These are phyloP conservation scores for Pyrus communis DNA, from an alignment of 306 rosid species.

Conservation along the genomic window DNA sequence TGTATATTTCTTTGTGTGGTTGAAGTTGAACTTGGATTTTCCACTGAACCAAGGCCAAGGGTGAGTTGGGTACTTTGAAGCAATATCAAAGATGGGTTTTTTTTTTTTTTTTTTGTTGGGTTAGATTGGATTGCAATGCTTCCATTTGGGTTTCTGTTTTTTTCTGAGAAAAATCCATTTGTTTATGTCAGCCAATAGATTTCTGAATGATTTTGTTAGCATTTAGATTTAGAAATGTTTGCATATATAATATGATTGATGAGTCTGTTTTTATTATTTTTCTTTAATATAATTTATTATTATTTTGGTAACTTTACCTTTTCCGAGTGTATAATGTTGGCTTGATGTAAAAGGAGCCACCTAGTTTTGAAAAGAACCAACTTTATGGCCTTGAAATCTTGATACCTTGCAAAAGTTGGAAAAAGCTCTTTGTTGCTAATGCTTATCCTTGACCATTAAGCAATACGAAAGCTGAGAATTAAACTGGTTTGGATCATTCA, in stretches of 20 bases:
- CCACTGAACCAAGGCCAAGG: neutral
- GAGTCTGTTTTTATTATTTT: neutral
- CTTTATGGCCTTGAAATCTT: neutral
- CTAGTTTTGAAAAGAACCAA: neutral
- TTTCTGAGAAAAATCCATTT: neutral
- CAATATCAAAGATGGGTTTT: neutral
- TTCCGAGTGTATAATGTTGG: neutral
- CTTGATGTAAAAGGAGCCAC: neutral
- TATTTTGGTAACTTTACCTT: neutral
- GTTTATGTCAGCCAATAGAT: neutral
- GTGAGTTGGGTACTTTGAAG: conserved; percentile 3
- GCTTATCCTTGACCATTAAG: neutral
- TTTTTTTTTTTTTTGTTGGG: neutral
- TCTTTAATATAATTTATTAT: too few species aligned
- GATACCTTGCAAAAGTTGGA: neutral
- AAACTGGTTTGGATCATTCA: neutral
- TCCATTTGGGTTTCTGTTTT: too few species aligned
- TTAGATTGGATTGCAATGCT: neutral
- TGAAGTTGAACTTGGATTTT: neutral
- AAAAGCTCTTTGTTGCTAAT: neutral
- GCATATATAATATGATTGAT: neutral
- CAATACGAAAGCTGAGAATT: neutral
- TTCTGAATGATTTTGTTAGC: neutral
- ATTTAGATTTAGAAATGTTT: neutral
- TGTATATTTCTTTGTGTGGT: neutral